phyloP scores from a whole-genome alignment of 768 basidiomycete genomes.

The Phanerodontia chrysosporium region DNA sequence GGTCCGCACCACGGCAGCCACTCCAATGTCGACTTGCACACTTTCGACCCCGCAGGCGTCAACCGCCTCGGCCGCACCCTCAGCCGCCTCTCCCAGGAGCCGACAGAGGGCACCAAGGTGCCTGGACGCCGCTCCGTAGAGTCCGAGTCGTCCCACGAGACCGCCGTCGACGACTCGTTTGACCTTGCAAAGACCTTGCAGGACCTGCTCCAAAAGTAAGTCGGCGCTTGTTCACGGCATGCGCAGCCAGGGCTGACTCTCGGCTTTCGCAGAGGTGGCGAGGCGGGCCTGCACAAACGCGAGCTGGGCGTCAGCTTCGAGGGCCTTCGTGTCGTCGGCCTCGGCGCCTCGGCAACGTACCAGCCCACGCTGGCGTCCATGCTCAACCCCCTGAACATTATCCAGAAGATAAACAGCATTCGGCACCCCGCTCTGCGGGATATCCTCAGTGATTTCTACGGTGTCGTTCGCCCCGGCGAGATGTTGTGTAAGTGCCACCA shows the following conservation, averaged over 20 bases:
- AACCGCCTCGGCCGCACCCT: conserved; percentile 35
- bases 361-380: conserved; percentile 61
- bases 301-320: conserved; percentile 61
- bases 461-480: conserved; percentile 56
- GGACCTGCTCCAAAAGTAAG: conserved; percentile 19
- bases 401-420: conserved; percentile 38
- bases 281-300: conserved; percentile 36
- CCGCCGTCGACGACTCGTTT: conserved; percentile 22
- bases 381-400: conserved; percentile 48
- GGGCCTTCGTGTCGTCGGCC: conserved; percentile 54
- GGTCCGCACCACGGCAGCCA: conserved; percentile 1
- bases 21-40: conserved; percentile 36
- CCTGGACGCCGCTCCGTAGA: background rate
- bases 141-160: conserved; percentile 11
- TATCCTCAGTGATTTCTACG: conserved; percentile 51
- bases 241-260: background rate
- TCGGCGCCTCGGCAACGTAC: conserved; percentile 51
- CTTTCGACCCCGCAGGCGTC: conserved; percentile 54
- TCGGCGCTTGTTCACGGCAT: background rate
- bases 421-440: conserved; percentile 63
- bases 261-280: background rate
- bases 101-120: background rate
- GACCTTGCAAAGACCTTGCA: conserved; percentile 27
- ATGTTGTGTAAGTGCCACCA: conserved; percentile 49
- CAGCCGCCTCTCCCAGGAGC: conserved; percentile 21